Evolutionary conservation across 805 yeast genomes (phyloP), one percentile per base, ranked within the genome.

Genomic region (Candida verbasci): DNA sequence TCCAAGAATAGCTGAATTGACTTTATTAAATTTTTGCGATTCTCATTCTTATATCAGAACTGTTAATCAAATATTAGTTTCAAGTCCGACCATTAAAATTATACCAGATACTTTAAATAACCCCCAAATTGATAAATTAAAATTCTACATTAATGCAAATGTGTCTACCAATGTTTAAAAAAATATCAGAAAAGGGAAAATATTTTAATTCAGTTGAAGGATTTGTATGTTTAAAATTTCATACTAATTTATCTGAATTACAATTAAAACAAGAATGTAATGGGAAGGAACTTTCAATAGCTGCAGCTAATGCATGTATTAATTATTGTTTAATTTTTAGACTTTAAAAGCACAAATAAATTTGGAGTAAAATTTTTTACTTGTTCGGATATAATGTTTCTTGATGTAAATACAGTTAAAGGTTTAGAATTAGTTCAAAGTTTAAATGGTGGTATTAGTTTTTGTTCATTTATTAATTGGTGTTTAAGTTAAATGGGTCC

Each of bases 401-500:
- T 73, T 15, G 76, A 68, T 39, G 39, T 60, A 1, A 53, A 47
- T 23, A 66, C 76, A 0, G 49, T 60, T 4, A 48, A 44, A 14
- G 52, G 56, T n/a, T 50, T 72, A 5, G 74, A 72, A 34, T 44
- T 73, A 17, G 48, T 62, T 1, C 58, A 60, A 8, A 69, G 63
- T 43, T 48, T 51, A 2, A 57, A 55, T 6, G 25, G 45, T 14
- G 65, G 62, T 0, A 33, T 52, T 7, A 56, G 68, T 0, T 47
- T 73, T 6, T 55, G 60, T 21, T 65, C 62, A 17, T 53, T 27
- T 41, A 14, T 72, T 29, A 59, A 72, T 42, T 43, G 48, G 1
- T 69, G 75, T 0, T 39, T 48, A 0, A 72, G 78, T 0, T 65
- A 60, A 35, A 73, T 72, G 78, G 78, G 78, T 0, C 52, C 48